phyloP scores from a whole-genome alignment of 1,284 basidiomycete species.

The Athelia sp. region DNA sequence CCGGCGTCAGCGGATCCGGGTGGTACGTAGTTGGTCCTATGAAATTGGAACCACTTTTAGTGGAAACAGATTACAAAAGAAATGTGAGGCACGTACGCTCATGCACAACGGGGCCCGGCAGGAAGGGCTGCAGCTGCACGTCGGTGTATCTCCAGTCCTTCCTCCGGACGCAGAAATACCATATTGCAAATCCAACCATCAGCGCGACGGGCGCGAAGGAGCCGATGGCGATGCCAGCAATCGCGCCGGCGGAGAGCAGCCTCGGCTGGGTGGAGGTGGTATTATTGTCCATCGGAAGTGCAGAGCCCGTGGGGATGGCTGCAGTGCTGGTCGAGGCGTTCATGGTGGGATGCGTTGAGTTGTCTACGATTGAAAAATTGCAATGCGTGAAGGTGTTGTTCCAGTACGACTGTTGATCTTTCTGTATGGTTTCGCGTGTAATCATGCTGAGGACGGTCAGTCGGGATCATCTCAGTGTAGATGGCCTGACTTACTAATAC shows the following conservation, averaged over 20 bases:
- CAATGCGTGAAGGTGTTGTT: conserved; percentile 14
- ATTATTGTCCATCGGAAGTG: neutral
- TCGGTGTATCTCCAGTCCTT: too few species aligned
- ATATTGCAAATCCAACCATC: neutral
- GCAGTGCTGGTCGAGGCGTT: neutral
- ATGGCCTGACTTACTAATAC: neutral
- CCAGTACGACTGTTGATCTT: neutral
- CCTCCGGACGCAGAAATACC: neutral
- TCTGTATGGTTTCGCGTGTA: conserved; percentile 1
- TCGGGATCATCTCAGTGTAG: neutral
- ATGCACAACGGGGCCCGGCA: too few species aligned
- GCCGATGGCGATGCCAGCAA: neutral
- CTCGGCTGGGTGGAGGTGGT: neutral
- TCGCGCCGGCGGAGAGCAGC: neutral
- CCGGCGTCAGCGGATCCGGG: too few species aligned
- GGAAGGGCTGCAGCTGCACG: too few species aligned
- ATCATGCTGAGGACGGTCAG: neutral
- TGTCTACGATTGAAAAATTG: neutral
- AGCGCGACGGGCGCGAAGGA: neutral
- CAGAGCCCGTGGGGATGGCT: neutral
- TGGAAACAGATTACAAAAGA: too few species aligned
- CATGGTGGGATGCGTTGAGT: neutral
- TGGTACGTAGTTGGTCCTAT: too few species aligned
- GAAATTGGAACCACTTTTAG: too few species aligned
- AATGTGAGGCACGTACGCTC: too few species aligned